Evolutionary conservation across 768 basidiomycete genomes (phyloP).

Genomic region (Amanita pseudoporphyria): DNA sequence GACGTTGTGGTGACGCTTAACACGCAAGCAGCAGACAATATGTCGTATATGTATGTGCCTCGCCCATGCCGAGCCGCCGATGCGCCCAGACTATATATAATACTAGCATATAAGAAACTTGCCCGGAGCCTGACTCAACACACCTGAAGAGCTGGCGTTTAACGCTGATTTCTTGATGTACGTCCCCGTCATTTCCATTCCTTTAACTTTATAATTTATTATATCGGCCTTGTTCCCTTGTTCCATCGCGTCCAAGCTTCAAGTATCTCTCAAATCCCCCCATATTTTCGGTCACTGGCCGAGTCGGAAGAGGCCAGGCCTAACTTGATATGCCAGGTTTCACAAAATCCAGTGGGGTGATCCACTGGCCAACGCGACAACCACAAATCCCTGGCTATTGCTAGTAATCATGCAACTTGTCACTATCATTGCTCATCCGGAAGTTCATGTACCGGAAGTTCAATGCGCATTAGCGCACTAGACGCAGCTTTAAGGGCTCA

Average conservation of each 20-base stretch:
- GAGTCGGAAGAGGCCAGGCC: slow-evolving; percentile 44
- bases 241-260: slow-evolving; percentile 24
- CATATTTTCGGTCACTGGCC: slow-evolving; percentile 39
- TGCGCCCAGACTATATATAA: too few species aligned
- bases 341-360: slow-evolving; percentile 12
- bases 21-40: too few species aligned
- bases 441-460: slow-evolving; percentile 40
- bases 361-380: slow-evolving; percentile 13
- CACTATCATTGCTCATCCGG: slow-evolving; percentile 40
- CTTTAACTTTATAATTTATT: slow-evolving; percentile 30
- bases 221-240: slow-evolving; percentile 50
- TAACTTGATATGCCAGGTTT: slow-evolving; percentile 36
- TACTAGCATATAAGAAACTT: too few species aligned
- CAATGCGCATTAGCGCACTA: slow-evolving; percentile 47
- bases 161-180: slow-evolving; percentile 42
- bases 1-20: too few species aligned
- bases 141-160: slow-evolving; percentile 20
- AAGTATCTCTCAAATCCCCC: slow-evolving; percentile 31
- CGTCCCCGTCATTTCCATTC: slow-evolving; percentile 10
- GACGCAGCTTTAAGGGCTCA: slow-evolving; percentile 33
- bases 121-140: too few species aligned
- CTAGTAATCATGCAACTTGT: slow-evolving; percentile 39
- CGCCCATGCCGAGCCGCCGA: too few species aligned
- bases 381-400: slow-evolving; percentile 51
- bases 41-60: too few species aligned